phyloP scores from a whole-genome alignment of 2,329 filamentous ascomycete species.

The Apiospora aurea region DNA sequence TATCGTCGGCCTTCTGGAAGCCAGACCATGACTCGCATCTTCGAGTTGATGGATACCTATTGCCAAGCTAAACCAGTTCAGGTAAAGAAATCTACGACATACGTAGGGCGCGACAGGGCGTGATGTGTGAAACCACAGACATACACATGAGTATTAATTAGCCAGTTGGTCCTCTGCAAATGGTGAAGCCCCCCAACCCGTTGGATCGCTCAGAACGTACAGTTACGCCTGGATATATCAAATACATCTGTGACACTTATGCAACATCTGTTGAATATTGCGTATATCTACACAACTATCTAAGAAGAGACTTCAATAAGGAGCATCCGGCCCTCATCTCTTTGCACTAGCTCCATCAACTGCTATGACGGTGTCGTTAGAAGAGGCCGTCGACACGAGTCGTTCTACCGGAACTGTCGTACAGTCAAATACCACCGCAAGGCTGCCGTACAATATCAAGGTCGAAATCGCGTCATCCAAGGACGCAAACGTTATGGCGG shows the following conservation, averaged over 20 bases:
- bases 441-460: background rate
- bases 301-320: background rate
- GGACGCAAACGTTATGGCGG: constrained; percentile 4
- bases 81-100: background rate
- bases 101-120: constrained; percentile 12
- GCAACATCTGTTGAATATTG: background rate
- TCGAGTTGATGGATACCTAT: too few relatives aligned
- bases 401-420: background rate
- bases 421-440: background rate
- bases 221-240: background rate
- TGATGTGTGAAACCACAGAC: background rate
- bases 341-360: background rate
- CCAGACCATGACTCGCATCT: too few relatives aligned
- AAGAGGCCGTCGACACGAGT: background rate
- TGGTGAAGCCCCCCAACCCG: background rate
- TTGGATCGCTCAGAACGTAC: background rate
- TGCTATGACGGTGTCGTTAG: background rate
- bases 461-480: background rate
- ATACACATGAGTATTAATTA: background rate
- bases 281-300: background rate
- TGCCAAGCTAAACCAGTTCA: background rate
- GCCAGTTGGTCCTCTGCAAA: background rate
- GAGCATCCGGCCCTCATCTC: background rate
- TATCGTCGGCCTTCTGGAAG: background rate
- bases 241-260: too few relatives aligned